Evolutionary conservation across 2,329 filamentous ascomycete genomes (phyloP).

Genomic region (Claviceps sp.): DNA sequence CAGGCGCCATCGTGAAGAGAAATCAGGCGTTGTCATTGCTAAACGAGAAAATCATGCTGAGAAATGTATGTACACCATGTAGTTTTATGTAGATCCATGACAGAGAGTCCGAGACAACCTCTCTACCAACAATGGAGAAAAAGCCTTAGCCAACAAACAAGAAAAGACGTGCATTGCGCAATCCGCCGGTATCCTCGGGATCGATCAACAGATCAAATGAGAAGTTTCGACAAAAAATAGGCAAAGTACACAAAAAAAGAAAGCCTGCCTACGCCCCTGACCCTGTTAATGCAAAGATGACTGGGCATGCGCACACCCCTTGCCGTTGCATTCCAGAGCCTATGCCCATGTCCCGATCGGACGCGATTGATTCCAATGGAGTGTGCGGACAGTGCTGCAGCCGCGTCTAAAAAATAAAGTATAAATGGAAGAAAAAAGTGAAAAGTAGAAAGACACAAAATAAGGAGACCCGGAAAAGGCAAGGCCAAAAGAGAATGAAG

Average conservation of each 20-base stretch:
- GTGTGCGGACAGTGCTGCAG: no score
- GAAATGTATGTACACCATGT: no score
- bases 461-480: background rate
- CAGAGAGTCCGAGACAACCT: no score
- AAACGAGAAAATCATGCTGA: no score
- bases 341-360: background rate
- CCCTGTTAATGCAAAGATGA: background rate
- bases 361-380: background rate
- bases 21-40: no score
- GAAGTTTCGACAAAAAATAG: background rate
- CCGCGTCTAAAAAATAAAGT: background rate
- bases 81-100: no score
- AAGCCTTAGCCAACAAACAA: no score
- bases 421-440: background rate
- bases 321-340: background rate
- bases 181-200: no score
- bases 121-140: no score
- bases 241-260: background rate
- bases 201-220: no score
- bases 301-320: background rate
- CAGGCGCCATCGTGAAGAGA: no score
- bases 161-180: no score
- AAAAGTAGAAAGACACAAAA: background rate
- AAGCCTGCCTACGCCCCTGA: conserved; percentile 1
- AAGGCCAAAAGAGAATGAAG: background rate